Conservation (phyloP, 1,284 basidiomycete species). For the Ceratobasidium sp. region DNA sequence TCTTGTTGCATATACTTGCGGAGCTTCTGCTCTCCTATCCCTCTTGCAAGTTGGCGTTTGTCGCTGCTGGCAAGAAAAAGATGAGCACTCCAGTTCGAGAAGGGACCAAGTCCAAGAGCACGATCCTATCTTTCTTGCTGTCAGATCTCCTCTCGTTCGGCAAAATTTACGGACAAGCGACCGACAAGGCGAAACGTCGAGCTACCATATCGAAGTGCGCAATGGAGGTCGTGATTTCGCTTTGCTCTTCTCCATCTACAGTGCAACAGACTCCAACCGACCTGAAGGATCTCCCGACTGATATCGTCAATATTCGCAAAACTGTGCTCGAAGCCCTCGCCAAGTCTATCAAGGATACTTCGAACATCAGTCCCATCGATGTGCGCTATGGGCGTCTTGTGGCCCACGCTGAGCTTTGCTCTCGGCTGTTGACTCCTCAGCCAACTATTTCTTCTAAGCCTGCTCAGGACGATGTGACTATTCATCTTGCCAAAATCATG, state of each 20-base stretch:
- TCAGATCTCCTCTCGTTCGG: conserved; percentile 81
- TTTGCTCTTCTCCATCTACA: conserved; percentile 83
- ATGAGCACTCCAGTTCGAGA: conserved; percentile 71
- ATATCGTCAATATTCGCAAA: conserved; percentile 87
- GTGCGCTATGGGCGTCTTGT: conserved; percentile 88
- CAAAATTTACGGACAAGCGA: conserved; percentile 70
- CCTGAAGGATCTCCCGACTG: conserved; percentile 78
- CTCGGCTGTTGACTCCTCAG: conserved; percentile 79
- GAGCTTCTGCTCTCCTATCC: conserved; percentile 95
- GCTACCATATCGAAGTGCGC: conserved; percentile 81
- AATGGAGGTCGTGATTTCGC: conserved; percentile 89
- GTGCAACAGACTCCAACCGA: conserved; percentile 59
- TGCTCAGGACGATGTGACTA: conserved; percentile 80
- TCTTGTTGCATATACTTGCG: conserved; percentile 91
- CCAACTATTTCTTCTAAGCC: conserved; percentile 47
- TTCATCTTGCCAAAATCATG: conserved; percentile 98
- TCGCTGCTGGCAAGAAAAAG: conserved; percentile 80
- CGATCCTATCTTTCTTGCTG: conserved; percentile 79
- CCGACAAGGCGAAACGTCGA: conserved; percentile 64
- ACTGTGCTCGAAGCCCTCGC: conserved; percentile 90
- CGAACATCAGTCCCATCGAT: conserved; percentile 73
- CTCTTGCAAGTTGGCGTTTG: conserved; percentile 87
- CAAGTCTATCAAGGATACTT: conserved; percentile 86
- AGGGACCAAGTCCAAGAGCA: conserved; percentile 64
- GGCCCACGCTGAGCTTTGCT: conserved; percentile 87